A percentile compares a stretch with the other conserved stretches of the same genome.
phyloP scores from a whole-genome alignment of 164 flowering plant species.

The Sedum album region DNA sequence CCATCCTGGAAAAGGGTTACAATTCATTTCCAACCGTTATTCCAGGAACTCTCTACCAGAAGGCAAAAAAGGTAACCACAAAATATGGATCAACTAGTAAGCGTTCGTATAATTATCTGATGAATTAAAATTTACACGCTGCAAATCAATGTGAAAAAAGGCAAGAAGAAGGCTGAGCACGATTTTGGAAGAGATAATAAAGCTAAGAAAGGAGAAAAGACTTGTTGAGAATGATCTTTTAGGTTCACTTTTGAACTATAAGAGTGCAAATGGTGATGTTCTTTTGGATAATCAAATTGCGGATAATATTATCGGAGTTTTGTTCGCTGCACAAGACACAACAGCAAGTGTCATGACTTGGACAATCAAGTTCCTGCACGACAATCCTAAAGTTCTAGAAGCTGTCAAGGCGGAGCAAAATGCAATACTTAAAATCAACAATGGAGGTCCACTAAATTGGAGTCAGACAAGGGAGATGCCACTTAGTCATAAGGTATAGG shows the following conservation, averaged over 20 bases:
- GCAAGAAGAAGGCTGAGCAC: constrained; percentile 64
- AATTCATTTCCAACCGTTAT: constrained; percentile 42
- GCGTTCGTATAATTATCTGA: background rate
- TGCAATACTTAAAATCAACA: constrained; percentile 36
- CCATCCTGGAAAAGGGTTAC: constrained; percentile 40
- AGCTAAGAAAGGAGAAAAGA: constrained; percentile 48
- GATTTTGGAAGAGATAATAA: constrained; percentile 42
- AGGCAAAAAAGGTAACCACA: constrained; percentile 50
- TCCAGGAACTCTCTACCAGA: constrained; percentile 44
- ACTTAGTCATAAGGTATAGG: constrained; percentile 45
- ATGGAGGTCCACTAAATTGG: constrained; percentile 50
- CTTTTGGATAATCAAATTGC: constrained; percentile 58
- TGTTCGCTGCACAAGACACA: constrained; percentile 95
- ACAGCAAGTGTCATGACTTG: constrained; percentile 91
- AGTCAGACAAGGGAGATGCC: constrained; percentile 73
- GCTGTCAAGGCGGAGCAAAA: constrained; percentile 73
- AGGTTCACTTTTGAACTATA: constrained; percentile 41
- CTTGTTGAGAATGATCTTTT: constrained; percentile 36
- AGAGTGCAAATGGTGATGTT: constrained; percentile 36
- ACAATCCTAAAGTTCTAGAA: constrained; percentile 63
- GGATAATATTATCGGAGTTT: constrained; percentile 81
- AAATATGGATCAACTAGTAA: background rate
- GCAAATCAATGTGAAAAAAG: constrained; percentile 16
- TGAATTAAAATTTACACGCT: background rate
- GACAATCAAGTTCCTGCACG: constrained; percentile 81